Evolutionary conservation across 495 filamentous ascomycete species (phyloP).

Genomic region (Letharia columbiana): DNA sequence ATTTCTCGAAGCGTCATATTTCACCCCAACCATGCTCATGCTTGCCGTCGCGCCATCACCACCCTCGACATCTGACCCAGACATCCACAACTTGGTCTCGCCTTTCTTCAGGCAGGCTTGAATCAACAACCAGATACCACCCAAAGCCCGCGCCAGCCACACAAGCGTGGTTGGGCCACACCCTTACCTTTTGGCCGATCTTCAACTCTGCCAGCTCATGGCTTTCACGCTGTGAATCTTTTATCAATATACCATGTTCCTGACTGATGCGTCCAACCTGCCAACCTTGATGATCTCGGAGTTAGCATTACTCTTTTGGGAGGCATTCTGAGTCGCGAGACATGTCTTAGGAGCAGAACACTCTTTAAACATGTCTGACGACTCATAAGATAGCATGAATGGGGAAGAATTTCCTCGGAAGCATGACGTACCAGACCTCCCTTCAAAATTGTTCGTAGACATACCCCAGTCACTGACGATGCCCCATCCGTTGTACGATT

Average conservation of each 20-base stretch:
- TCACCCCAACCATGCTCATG: neutral
- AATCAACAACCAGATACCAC: slow-evolving; percentile 73
- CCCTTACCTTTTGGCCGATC: slow-evolving; percentile 45
- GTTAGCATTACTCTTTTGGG: no score
- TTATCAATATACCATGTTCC: slow-evolving; percentile 55
- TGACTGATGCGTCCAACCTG: slow-evolving; percentile 53
- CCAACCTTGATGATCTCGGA: slow-evolving; percentile 38
- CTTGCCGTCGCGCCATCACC: slow-evolving; percentile 8
- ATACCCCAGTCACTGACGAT: slow-evolving; percentile 54
- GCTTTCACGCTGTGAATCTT: slow-evolving; percentile 4
- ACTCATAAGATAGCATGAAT: no score
- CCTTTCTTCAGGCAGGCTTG: slow-evolving; percentile 33
- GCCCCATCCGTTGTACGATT: slow-evolving; percentile 63
- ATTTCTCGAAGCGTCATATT: neutral
- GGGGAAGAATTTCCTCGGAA: no score
- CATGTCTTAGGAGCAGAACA: no score
- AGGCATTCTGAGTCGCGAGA: no score
- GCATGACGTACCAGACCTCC: slow-evolving; percentile 4
- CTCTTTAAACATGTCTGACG: no score
- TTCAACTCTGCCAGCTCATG: slow-evolving; percentile 15
- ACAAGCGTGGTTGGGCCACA: slow-evolving; percentile 84
- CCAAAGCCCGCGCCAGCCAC: slow-evolving; percentile 64
- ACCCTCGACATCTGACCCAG: slow-evolving; percentile 44
- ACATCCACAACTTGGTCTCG: slow-evolving; percentile 59
- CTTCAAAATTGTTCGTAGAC: slow-evolving; percentile 4